Base-by-base conservation (phyloP, 768 basidiomycete genomes). In the Pisolithus microcarpus region DNA sequence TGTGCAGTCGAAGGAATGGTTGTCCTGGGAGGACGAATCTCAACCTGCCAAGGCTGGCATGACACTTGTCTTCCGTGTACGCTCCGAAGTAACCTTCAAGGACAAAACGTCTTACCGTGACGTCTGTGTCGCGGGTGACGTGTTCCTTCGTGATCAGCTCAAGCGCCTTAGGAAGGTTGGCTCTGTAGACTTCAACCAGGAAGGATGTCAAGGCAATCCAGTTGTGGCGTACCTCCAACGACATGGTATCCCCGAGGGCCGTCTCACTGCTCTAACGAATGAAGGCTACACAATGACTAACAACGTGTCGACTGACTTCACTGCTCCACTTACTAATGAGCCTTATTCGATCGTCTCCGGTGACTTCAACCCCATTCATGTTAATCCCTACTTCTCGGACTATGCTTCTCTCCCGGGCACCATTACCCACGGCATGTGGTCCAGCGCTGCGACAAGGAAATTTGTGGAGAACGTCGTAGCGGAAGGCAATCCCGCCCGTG, bases 281-380 rank as follows among this genome's bases (percentile, higher is more conserved):
- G 91, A 87, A 42, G 92, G 93, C 2, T 98, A 99, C 67, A 80
- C 85, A 0, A 75, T 99, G 64, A 82, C 85, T 34, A 81, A 70
- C 38, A 64, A 74, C n/a, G 71, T 78, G 3, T 73, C 77, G 16
- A 83, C 85, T 9, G 67, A 75, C 7, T 95, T 92, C 75, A 82
- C 74, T 43, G 79, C 95, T 4, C 95, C 95, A 23, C 72, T 88
- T 42, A 91, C 90, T 43, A 99, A 99, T 63, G 90, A 95, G 69
- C 87, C 92, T 2, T 99, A 98, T 71, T 97, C 94, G 4, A 82
- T 84, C 67, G 80, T 94, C 44, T 99, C 96, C 0, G 94, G 95
- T 42, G 95, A 99, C 70, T 98, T 91, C 77, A 98, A 99, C 68
- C 96, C 96, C 26, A 99, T 99, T 59, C 96, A 99, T 66, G 76